Base-by-base conservation (phyloP, 768 basidiomycete genomes). In the Flagelloscypha sp. region DNA sequence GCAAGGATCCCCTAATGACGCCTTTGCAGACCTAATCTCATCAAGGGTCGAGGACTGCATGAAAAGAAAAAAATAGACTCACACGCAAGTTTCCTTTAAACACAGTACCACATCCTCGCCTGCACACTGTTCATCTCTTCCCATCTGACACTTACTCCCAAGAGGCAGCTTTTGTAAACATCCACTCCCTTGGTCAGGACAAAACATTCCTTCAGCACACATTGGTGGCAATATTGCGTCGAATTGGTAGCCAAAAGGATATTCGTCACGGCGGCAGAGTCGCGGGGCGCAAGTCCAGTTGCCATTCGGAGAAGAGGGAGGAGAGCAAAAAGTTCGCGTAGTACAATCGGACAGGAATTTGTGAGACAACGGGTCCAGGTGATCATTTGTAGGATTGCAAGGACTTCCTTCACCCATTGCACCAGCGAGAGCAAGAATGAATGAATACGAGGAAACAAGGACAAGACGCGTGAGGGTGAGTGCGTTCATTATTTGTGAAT, bases 171-270 rank as follows among this genome's bases (percentile, higher is more conserved):
- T 53, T 4, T 50, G 44, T 22, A 58, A 47, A 50, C 81, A 84
- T 3, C 66, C 68, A 44, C 69, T 68, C 9, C 74, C 77, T 47
- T 80, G 75, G 45, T 84, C 80, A 1, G 78, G 78, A 45, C 79
- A 82, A 56, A 76, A 82, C n/a, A 58, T 53, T 6, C 68, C 75
- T 11, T 39, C 31, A 1, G 57, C 47, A 45, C 81, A 84, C 22
- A 73, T 53, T 0, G 73, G 68, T 1, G 79, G 80, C 7, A 79
- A 49, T 2, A 45, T 36, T 7, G 60, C 57, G 3, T 47, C 46
- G 3, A 48, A 24, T 5, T 41, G 49, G 48, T 61, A 76, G 25
- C 70, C 72, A 39, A 71, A 76, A 2, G 74, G 73, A 45, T 70
- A 81, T 44, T 74, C 69, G 48, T 82, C 80, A 27, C 66, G 61